Conservation (phyloP, 1,284 basidiomycete species). For the Stereum hirsutum region DNA sequence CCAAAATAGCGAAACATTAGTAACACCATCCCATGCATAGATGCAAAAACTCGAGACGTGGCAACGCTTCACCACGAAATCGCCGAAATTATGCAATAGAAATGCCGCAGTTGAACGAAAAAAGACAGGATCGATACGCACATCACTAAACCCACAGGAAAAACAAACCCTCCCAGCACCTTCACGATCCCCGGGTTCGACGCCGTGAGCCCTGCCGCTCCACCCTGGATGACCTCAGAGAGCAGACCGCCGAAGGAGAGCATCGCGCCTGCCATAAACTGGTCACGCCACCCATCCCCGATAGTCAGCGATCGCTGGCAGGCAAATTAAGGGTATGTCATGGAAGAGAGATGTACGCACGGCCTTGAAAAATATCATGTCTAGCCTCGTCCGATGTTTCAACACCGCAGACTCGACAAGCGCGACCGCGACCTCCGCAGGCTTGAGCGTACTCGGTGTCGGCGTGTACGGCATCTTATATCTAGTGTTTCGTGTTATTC, state of each 20-base stretch:
- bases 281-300: background rate
- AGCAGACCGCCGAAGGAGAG: conserved; percentile 66
- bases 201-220: conserved; percentile 38
- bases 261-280: conserved; percentile 64
- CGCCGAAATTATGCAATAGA: background rate
- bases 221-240: conserved; percentile 50
- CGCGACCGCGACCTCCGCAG: conserved; percentile 44
- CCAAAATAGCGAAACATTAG: no score
- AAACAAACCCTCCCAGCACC: conserved; percentile 55
- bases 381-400: conserved; percentile 55
- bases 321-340: background rate
- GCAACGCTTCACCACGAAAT: no score
- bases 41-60: no score
- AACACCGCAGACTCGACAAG: conserved; percentile 47
- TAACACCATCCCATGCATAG: no score
- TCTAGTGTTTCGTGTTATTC: no score
- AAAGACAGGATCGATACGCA: conserved; percentile 20
- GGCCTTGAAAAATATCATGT: conserved; percentile 56
- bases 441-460: conserved; percentile 48
- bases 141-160: conserved; percentile 72
- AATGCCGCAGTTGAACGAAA: background rate
- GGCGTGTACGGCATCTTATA: no score
- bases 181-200: conserved; percentile 62
- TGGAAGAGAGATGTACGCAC: conserved; percentile 38
- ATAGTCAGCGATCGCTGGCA: background rate